A percentile compares a stretch with the other conserved stretches of the same genome.
These are phyloP conservation scores for Dalechampia spathulata DNA, from an alignment of 441 rosid species.

Conservation along the genomic window DNA sequence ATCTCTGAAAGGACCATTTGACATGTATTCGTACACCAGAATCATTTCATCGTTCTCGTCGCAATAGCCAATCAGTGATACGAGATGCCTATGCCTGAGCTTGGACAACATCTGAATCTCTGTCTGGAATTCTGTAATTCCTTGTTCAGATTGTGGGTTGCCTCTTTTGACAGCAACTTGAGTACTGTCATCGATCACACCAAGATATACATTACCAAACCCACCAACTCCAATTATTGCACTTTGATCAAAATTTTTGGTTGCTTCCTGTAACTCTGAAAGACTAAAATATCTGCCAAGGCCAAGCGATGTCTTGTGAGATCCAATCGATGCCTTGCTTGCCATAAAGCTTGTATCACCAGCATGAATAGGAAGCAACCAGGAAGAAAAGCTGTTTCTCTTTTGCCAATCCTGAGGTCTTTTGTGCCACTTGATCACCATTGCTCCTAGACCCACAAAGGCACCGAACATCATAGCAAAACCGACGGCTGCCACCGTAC, in stretches of 20 bases:
- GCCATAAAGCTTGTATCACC: conserved; percentile 61
- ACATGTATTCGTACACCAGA: conserved; percentile 86
- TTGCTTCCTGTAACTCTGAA: conserved; percentile 69
- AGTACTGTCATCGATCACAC: conserved; percentile 61
- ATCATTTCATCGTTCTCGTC: conserved; percentile 88
- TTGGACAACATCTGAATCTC: conserved; percentile 92
- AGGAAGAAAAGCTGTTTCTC: conserved; percentile 81
- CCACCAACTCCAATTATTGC: conserved; percentile 80
- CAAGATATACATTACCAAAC: conserved; percentile 80
- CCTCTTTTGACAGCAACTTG: conserved; percentile 90
- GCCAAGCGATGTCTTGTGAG: conserved; percentile 61
- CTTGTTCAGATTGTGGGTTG: conserved; percentile 87
- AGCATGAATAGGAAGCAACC: conserved; percentile 81
- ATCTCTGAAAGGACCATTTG: conserved; percentile 78
- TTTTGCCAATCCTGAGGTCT: conserved; percentile 92
- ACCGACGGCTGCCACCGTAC: conserved; percentile 67
- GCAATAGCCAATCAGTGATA: conserved; percentile 79
- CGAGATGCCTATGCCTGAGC: conserved; percentile 84
- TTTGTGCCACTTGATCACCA: conserved; percentile 84
- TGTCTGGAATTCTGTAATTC: conserved; percentile 80
- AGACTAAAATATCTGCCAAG: conserved; percentile 74
- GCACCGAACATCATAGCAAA: conserved; percentile 97
- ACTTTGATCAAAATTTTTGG: conserved; percentile 59
- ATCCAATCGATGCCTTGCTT: conserved; percentile 51
- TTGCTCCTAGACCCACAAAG: conserved; percentile 84